These are phyloP conservation scores for Uromyces viciae-fabae DNA, from an alignment of 1,284 basidiomycete species.

Conservation along the genomic window DNA sequence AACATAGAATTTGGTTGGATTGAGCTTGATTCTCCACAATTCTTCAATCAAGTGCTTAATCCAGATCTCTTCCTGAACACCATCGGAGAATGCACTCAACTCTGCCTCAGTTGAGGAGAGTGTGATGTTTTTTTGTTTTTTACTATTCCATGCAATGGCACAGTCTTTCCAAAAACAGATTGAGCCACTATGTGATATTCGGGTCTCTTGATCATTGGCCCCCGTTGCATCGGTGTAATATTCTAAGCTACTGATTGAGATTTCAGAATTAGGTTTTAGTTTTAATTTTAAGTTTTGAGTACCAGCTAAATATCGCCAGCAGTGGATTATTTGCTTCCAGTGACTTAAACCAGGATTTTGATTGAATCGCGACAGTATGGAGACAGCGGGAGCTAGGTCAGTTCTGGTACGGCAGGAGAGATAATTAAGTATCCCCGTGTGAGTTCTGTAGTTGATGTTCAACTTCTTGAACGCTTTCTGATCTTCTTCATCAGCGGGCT, in stretches of 20 bases:
- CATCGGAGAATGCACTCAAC: not conserved
- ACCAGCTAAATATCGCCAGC: not conserved
- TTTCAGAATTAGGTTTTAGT: not conserved
- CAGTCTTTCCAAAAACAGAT: not conserved
- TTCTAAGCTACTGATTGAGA: too few relatives aligned
- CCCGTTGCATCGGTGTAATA: not conserved
- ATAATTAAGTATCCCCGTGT: not conserved
- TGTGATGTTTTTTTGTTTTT: not conserved
- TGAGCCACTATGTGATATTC: not conserved
- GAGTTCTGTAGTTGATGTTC: constrained; percentile 6
- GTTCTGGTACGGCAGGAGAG: not conserved
- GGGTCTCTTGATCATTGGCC: not conserved
- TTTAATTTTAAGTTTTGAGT: not conserved
- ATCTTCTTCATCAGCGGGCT: not conserved
- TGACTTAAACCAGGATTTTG: not conserved
- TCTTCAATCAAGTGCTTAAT: too few relatives aligned
- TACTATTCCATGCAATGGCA: not conserved
- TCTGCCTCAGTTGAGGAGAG: not conserved
- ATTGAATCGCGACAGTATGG: not conserved
- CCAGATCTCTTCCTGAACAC: too few relatives aligned
- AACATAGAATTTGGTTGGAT: too few relatives aligned
- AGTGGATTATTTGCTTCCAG: not conserved
- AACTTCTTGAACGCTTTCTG: not conserved
- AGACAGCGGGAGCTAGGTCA: not conserved
- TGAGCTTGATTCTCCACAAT: too few relatives aligned